Evolutionary conservation across 768 basidiomycete species (phyloP), one percentile per base, ranked within the genome.

Genomic region (Calocybe cyanea): DNA sequence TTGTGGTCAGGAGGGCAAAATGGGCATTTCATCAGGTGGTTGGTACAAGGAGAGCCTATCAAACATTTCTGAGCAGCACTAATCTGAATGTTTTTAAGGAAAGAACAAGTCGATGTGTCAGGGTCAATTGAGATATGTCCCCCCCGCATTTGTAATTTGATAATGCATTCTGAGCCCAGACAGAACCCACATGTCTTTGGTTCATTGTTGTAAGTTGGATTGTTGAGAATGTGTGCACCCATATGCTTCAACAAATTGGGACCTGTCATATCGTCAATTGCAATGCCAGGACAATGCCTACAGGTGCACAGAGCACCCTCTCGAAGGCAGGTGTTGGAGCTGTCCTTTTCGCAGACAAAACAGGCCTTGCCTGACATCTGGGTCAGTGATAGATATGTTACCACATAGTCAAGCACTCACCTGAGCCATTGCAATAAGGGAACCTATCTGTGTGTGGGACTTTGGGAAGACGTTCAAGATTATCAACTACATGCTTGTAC

Each of bases 181-280:
- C 38, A 39, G 8, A 39, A n/a, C 7, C 11, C 38, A 39, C 38
- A 39, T 8, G 38, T 17, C n/a, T n/a, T n/a, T 8, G 11, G 18
- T 39, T 11, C 38, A 21, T 20, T 21, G 8, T 39, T 39, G 9
- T 5, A n/a, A 8, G 13, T n/a, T 4, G 20, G 17, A 20, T 39
- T 21, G n/a, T 39, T 17, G 13, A 39, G 18, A 7, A 39, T 39
- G n/a, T 39, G 38, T 13, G 17, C 38, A 39, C 38, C 19, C 4
- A 4, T 10, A 48, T 59, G 51, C 13, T 23, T 18, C 13, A 39
- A 7, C 6, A 39, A 21, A 7, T 17, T 7, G 9, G 38, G 38
- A 8, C 8, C n/a, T 32, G 31, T 8, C 8, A 32, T 8, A 32
- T 32, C n/a, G n/a, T 8, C n/a, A n/a, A 32, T 32, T 8, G n/a